These are phyloP conservation scores for Hypholoma sublateritium DNA, from an alignment of 768 basidiomycete genomes.

Conservation along the genomic window DNA sequence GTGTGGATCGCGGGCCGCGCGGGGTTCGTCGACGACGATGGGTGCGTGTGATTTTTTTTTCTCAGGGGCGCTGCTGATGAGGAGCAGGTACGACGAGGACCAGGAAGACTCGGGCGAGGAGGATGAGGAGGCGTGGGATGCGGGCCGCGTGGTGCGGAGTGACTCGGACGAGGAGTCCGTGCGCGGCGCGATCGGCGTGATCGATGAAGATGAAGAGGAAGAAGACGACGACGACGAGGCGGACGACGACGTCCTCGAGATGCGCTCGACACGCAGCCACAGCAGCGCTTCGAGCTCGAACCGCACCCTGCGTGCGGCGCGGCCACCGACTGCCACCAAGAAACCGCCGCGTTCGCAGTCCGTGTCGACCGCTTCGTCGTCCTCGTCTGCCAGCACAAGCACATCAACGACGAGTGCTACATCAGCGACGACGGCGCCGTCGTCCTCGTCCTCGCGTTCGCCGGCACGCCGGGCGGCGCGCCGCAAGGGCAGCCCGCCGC, in stretches of 20 bases:
- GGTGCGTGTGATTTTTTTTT: slow-evolving; percentile 41
- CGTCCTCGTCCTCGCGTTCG: slow-evolving; percentile 22
- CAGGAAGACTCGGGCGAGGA: slow-evolving; percentile 60
- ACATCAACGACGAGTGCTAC: slow-evolving; percentile 18
- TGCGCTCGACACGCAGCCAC: slow-evolving; percentile 39
- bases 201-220: slow-evolving; percentile 17
- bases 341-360: slow-evolving; percentile 38
- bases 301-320: slow-evolving; percentile 12
- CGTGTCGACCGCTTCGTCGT: slow-evolving; percentile 42
- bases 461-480: slow-evolving; percentile 16
- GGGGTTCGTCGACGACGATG: slow-evolving; percentile 56
- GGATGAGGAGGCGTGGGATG: slow-evolving; percentile 32
- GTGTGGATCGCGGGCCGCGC: slow-evolving; percentile 23
- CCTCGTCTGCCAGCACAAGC: slow-evolving; percentile 32
- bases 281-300: slow-evolving; percentile 15
- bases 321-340: slow-evolving; percentile 17
- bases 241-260: slow-evolving; percentile 60
- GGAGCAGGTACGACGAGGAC: slow-evolving; percentile 65
- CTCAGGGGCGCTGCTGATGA: slow-evolving; percentile 6
- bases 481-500: background rate
- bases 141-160: slow-evolving; percentile 30
- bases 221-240: slow-evolving; percentile 38
- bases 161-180: slow-evolving; percentile 34
- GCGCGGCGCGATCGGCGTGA: background rate
- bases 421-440: slow-evolving; percentile 17